phyloP scores from a whole-genome alignment of 2,329 filamentous ascomycete species.

The Penicillium sp. region DNA sequence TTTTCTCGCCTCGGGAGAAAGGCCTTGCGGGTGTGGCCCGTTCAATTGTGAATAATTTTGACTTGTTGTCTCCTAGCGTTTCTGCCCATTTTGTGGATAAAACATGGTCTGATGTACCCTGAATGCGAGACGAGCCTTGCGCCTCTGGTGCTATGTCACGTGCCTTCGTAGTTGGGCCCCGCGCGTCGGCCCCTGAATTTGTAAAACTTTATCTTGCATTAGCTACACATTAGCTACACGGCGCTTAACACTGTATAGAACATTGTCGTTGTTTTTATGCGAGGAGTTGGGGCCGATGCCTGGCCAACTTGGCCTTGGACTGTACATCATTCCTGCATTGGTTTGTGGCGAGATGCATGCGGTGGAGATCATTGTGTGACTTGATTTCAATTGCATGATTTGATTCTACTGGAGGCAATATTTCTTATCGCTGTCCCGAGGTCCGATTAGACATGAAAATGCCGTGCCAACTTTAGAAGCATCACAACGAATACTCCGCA shows the following conservation, averaged over 20 bases:
- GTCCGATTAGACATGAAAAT: no score
- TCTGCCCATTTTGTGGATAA: conserved; percentile 23
- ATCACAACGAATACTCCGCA: no score
- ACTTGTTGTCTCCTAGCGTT: conserved; percentile 19
- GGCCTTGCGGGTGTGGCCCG: conserved; percentile 16
- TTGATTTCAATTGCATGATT: background rate
- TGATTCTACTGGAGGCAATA: background rate
- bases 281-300: background rate
- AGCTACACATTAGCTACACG: background rate
- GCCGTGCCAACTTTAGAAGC: no score
- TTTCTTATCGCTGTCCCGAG: background rate
- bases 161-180: background rate
- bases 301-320: background rate
- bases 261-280: background rate
- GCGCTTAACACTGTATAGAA: background rate
- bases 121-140: conserved; percentile 14
- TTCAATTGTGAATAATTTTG: conserved; percentile 27
- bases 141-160: conserved; percentile 3
- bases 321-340: background rate
- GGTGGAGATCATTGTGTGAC: background rate
- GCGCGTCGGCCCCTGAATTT: background rate
- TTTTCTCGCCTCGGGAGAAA: conserved; percentile 4
- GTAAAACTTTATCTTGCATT: background rate
- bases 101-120: conserved; percentile 19
- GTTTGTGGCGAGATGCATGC: background rate